phyloP scores from a whole-genome alignment of 768 basidiomycete genomes.

The Infundibulicybe gibba region DNA sequence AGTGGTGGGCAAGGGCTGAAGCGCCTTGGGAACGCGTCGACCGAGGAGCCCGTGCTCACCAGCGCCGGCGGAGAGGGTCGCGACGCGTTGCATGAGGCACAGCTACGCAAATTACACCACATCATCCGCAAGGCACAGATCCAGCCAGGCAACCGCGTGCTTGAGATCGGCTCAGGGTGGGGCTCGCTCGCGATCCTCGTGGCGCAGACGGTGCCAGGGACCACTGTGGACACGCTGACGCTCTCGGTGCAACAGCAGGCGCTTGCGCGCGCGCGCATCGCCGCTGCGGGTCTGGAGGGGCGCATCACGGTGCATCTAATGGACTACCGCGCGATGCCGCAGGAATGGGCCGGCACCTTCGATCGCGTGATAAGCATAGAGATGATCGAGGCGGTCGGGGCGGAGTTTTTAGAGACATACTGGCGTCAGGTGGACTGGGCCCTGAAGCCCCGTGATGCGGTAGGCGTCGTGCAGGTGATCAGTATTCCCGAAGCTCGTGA shows the following conservation, averaged over 20 bases:
- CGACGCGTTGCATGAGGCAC: conserved; percentile 43
- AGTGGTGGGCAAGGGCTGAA: conserved; percentile 32
- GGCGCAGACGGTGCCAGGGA: conserved; percentile 48
- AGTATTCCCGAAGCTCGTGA: conserved; percentile 70
- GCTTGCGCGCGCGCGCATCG: conserved; percentile 54
- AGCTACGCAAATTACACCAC: conserved; percentile 59
- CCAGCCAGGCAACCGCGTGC: conserved; percentile 47
- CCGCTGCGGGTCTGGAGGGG: conserved; percentile 43
- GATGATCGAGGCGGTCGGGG: conserved; percentile 76
- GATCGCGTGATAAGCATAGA: conserved; percentile 74
- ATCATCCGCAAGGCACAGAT: conserved; percentile 66
- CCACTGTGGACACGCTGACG: conserved; percentile 68
- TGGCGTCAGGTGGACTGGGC: conserved; percentile 69
- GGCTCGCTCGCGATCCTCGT: conserved; percentile 68
- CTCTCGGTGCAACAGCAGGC: conserved; percentile 63
- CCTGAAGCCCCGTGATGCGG: conserved; percentile 51
- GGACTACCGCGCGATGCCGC: conserved; percentile 67
- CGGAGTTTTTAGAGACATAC: conserved; percentile 61
- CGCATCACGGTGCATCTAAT: conserved; percentile 67
- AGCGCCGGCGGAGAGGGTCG: not conserved
- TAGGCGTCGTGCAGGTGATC: conserved; percentile 72
- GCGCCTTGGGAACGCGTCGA: conserved; percentile 14
- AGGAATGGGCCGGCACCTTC: conserved; percentile 60
- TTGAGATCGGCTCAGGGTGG: conserved; percentile 82
- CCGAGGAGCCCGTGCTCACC: conserved; percentile 9